Conservation (phyloP, 1,284 basidiomycete species). For the Amylostereum chailletii region DNA sequence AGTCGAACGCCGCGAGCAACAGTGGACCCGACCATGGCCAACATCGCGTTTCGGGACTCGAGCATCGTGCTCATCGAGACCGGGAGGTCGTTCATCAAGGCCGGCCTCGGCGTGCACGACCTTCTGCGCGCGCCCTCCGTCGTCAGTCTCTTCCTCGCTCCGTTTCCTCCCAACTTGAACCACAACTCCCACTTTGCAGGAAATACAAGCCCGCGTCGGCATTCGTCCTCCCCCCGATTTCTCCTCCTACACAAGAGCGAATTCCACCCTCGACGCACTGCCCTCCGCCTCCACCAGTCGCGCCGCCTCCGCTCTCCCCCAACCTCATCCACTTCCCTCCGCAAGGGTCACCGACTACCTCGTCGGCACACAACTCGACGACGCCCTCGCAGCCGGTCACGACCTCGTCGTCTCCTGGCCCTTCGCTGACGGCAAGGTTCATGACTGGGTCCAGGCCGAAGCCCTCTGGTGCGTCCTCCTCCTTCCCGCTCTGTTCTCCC, state of each 20-base stretch:
- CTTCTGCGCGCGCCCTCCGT: slow-evolving; percentile 68
- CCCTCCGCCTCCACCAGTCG: slow-evolving; percentile 37
- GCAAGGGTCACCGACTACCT: slow-evolving; percentile 74
- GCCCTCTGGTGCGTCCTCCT: slow-evolving; percentile 69
- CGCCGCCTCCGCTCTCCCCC: slow-evolving; percentile 33
- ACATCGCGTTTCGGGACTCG: slow-evolving; percentile 68
- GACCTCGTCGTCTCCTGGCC: slow-evolving; percentile 78
- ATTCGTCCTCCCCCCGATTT: slow-evolving; percentile 23
- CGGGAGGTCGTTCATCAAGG: slow-evolving; percentile 60
- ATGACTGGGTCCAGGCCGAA: slow-evolving; percentile 87
- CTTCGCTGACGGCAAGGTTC: slow-evolving; percentile 67
- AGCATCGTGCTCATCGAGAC: slow-evolving; percentile 79
- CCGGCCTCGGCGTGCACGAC: slow-evolving; percentile 75
- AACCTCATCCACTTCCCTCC: slow-evolving; percentile 21
- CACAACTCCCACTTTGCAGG: slow-evolving; percentile 29
- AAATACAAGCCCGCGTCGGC: slow-evolving; percentile 70
- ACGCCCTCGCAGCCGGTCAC: slow-evolving; percentile 66
- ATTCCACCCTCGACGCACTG: slow-evolving; percentile 21
- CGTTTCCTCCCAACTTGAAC: slow-evolving; percentile 1
- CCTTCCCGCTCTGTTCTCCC: neutral
- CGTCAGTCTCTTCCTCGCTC: slow-evolving; percentile 34
- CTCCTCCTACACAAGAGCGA: slow-evolving; percentile 11
- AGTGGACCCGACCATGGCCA: slow-evolving; percentile 8
- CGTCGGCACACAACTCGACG: slow-evolving; percentile 75
- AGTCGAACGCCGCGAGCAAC: no score